These are phyloP conservation scores for Scenedesmus sp. DNA, from an alignment of 163 green algal genomes.

Conservation along the genomic window DNA sequence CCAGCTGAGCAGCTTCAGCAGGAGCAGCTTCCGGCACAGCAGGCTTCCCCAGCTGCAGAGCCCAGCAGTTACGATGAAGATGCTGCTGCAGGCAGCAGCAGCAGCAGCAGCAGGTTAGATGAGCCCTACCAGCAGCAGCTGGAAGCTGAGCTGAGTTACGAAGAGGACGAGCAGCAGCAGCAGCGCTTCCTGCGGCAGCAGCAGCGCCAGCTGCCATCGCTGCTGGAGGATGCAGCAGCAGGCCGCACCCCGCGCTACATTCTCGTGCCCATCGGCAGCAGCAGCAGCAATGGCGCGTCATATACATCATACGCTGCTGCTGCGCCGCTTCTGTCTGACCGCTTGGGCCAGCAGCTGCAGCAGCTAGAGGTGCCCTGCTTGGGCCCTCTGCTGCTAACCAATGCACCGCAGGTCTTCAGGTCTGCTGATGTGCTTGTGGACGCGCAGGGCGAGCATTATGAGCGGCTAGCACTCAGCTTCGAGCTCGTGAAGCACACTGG, in stretches of 20 bases:
- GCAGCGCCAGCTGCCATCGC: constrained; percentile 20
- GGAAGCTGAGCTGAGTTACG: background rate
- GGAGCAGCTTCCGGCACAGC: background rate
- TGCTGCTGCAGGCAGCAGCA: background rate
- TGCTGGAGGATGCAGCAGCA: constrained; percentile 36
- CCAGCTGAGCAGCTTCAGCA: background rate
- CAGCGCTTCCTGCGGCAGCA: constrained; percentile 39
- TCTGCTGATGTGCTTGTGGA: constrained; percentile 37
- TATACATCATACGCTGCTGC: background rate
- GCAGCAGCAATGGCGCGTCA: background rate
- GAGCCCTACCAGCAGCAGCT: constrained; percentile 33
- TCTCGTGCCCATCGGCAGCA: background rate
- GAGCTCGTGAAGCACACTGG: constrained; percentile 28
- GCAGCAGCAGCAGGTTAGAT: constrained; percentile 13
- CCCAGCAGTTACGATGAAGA: background rate
- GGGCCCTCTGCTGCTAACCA: constrained; percentile 37
- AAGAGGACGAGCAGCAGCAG: constrained; percentile 47
- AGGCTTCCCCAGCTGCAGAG: background rate
- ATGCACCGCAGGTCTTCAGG: constrained; percentile 3
- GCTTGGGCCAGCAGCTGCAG: constrained; percentile 10
- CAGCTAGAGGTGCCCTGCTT: constrained; percentile 25
- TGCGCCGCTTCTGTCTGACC: background rate
- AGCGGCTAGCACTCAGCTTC: background rate
- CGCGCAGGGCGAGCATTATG: background rate
- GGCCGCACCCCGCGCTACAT: background rate